Evolutionary conservation across 2,329 filamentous ascomycete species (phyloP), one percentile per base, ranked within the genome.

Genomic region (Fusarium abutilonis): DNA sequence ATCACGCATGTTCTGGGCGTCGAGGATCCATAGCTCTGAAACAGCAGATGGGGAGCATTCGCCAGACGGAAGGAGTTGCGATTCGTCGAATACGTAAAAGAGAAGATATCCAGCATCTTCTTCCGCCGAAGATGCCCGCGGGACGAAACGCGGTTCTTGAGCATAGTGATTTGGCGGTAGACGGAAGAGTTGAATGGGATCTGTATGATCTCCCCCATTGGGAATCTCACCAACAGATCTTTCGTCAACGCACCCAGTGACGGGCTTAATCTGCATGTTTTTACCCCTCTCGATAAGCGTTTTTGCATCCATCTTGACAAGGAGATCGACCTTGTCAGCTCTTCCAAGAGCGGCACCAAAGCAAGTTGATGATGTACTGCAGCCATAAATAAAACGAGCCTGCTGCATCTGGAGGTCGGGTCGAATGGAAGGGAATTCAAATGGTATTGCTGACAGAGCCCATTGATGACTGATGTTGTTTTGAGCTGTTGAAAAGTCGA

Each of bases 81-180:
- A 78, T 66, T 91, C 89, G 60, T 91, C 86, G 60, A 91, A 91
- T 1, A 88, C 87, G 63, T 89, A 91, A 41, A 85, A 87, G 5
- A 91, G 75, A 1, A 91, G 75, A 74, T 82, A 91, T 0, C 89
- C 89, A 61, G 88, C 86, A 64, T 91, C 88, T 70, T 91, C 89
- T 1, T 65, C 70, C 1, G 40, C 55, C 0, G 76, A 73, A 10
- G 73, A 64, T 2, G 63, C 40, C 1, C 82, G 74, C 4, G 86
- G 76, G 5, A 91, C 81, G 58, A 91, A 91, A 1, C 85, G 81
- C 2, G 87, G 83, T 72, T 91, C 89, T 69, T 91, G 88, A 1
- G 86, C 86, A 58, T 80, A 91, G 78, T 83, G 86, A 0, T 83
- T 82, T 0, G 74, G 66, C 0, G 89, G 89, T 70, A 90, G 80